These are phyloP conservation scores for Papiliotrema laurentii DNA, from an alignment of 1,284 basidiomycete genomes.

Conservation along the genomic window DNA sequence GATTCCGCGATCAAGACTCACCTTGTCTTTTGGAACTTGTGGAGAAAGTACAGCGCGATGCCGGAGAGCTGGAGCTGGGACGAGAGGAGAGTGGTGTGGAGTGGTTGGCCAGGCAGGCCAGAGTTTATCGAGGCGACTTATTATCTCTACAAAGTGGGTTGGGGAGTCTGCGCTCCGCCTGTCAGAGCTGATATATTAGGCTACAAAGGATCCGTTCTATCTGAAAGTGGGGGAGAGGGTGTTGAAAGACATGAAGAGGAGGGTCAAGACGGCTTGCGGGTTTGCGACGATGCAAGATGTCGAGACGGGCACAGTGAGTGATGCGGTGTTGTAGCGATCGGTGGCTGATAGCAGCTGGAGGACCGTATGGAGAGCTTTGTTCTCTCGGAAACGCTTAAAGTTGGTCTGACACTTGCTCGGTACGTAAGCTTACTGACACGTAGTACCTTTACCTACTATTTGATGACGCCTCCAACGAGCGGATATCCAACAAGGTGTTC, in stretches of 20 bases:
- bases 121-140: conserved; percentile 92
- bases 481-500: conserved; percentile 59
- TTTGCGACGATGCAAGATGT: conserved; percentile 76
- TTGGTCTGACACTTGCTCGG: conserved; percentile 32
- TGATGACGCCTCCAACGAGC: conserved; percentile 74
- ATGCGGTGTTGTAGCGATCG: not conserved
- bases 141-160: conserved; percentile 77
- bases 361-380: conserved; percentile 92
- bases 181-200: conserved; percentile 52
- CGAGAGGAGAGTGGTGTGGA: conserved; percentile 65
- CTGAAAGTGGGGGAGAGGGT: conserved; percentile 82
- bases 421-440: not conserved
- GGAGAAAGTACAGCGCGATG: conserved; percentile 74
- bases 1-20: conserved; percentile 83
- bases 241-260: conserved; percentile 65
- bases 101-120: conserved; percentile 76
- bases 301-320: conserved; percentile 58
- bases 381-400: conserved; percentile 85
- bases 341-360: conserved; percentile 52
- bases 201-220: conserved; percentile 85
- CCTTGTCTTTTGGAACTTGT: conserved; percentile 81
- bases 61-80: conserved; percentile 86
- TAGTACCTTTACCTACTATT: conserved; percentile 89
- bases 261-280: conserved; percentile 78
- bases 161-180: not conserved